These are phyloP conservation scores for Bipolaris gigantea DNA, from an alignment of 2,329 filamentous ascomycete species.

Conservation along the genomic window DNA sequence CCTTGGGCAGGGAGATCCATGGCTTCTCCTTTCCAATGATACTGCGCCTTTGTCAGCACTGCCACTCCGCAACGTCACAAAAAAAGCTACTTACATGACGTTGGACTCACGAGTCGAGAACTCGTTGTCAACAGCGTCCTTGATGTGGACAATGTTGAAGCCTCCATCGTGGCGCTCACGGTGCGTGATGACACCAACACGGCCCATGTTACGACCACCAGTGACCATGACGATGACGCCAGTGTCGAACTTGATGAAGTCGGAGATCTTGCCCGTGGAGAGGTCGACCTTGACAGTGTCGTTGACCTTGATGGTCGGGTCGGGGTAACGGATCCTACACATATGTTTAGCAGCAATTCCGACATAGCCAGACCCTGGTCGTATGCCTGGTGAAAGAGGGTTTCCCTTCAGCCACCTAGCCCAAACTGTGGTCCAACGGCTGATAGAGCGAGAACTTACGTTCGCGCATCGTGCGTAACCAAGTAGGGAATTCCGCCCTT, in stretches of 20 bases:
- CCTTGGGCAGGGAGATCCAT: conserved; percentile 99
- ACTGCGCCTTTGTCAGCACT: conserved; percentile 35
- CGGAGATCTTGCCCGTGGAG: conserved; percentile 92
- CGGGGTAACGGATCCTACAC: conserved; percentile 95
- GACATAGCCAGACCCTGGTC: conserved; percentile 87
- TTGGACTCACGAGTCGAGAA: conserved; percentile 99
- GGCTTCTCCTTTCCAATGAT: conserved; percentile 98
- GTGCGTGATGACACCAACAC: conserved; percentile 99
- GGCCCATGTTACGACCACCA: conserved; percentile 99
- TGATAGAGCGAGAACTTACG: conserved; percentile 99
- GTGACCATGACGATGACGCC: conserved; percentile 98
- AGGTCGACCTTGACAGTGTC: conserved; percentile 99
- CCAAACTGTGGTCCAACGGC: conserved; percentile 77
- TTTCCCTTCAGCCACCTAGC: conserved; percentile 41
- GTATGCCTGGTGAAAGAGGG: conserved; percentile 85
- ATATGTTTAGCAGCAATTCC: conserved; percentile 44
- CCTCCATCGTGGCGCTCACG: conserved; percentile 99
- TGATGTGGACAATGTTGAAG: conserved; percentile 99
- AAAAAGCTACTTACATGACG: conserved; percentile 67
- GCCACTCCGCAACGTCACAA: not conserved
- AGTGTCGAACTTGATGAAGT: conserved; percentile 99
- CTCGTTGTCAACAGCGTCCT: conserved; percentile 99
- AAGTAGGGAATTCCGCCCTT: conserved; percentile 99
- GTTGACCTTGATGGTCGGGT: conserved; percentile 98
- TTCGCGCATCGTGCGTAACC: conserved; percentile 99